Evolutionary conservation across 305 asterid species (phyloP), one percentile per base, ranked within the genome.

Genomic region (Fraxinus greggii): DNA sequence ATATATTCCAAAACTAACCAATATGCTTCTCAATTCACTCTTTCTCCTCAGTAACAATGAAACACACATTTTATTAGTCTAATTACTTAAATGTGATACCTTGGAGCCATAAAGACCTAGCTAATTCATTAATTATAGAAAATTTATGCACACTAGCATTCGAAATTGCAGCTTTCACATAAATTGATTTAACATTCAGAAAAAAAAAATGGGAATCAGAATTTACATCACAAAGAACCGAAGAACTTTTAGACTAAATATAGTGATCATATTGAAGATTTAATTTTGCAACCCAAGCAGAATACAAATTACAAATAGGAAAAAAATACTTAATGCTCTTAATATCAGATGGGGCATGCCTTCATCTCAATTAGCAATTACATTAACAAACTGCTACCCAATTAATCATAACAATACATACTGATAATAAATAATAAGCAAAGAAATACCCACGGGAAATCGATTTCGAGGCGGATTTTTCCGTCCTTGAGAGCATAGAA

Each of bases 401-500:
- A 29, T 26, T 67, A 13, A 67, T 26, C 21, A 61, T 10, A 15
- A 51, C 17, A 15, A 23, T 8, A 36, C 1, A 65, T n/a, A 80
- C 74, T 45, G 45, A 72, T 15, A 23, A 21, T 56, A 13, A 31
- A 6, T 78, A 81, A 80, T 21, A 75, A 24, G 69, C 76, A 12
- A 38, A 28, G 72, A 26, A 72, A 51, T 67, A 89, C 93, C 81
- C 86, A 96, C 99, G 99, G 98, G 88, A 94, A 96, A 72, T 96
- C 99, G 61, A 96, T 96, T 84, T 96, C 99, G 61, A 96, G 86
- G 0, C 98, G 94, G 33, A 56, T 87, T 85, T 87, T 96, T 35
- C 98, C 99, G 5, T 96, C 95, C 35, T 88, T 90, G 19, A 96
- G 98, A 72, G 99, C 98, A 81, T 75, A 87, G 88, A 61, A 87